Base-by-base conservation (phyloP, 805 yeast genomes). In the Starmerella floris region DNA sequence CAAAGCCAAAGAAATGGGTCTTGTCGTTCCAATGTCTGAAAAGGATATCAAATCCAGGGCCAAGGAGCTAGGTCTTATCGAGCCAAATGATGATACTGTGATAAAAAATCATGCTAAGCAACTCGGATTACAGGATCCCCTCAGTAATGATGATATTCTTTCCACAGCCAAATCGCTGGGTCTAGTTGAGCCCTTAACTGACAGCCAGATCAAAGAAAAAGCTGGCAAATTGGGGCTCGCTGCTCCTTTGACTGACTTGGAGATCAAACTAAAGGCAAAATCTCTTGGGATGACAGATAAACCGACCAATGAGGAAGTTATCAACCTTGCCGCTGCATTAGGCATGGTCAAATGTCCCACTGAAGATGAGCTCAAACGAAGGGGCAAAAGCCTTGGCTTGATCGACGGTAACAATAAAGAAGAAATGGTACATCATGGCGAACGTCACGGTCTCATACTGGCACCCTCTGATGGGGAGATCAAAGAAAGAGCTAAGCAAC, bases 91-190 rank as follows among this genome's bases (percentile, higher is more conserved):
- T 1, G 33, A 35, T 10, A 44, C 37, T 6, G 37, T 46, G 15
- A 13, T 21, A 9, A n/a, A 21, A 8, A 5, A 20, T 9, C 20
- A 33, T 30, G 37, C 32, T 6, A 17, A 33, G 25, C 11, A 8
- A 5, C 38, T 49, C 20, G 52, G 52, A 22, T 40, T 49, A 15
- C 33, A 36, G 5, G 26, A 39, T 20, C 52, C 52, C 8, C 34
- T 40, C 3, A 22, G 32, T 17, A 33, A 43, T 15, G 39, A 35
- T 9, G 21, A 43, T 15, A 35, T 48, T 22, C 16, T 10, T 11
- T 16, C 27, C 15, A 23, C 30, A 33, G 52, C 52, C 2, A 26
- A 27, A 23, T 13, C 28, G 3, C 45, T 42, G 5, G 52, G 49
- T 15, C 38, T 41, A 9, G 23, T 27, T 15, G 49, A 44, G 37